These are phyloP conservation scores for Calycina herbarum DNA, from an alignment of 2,329 filamentous ascomycete species.

Conservation along the genomic window DNA sequence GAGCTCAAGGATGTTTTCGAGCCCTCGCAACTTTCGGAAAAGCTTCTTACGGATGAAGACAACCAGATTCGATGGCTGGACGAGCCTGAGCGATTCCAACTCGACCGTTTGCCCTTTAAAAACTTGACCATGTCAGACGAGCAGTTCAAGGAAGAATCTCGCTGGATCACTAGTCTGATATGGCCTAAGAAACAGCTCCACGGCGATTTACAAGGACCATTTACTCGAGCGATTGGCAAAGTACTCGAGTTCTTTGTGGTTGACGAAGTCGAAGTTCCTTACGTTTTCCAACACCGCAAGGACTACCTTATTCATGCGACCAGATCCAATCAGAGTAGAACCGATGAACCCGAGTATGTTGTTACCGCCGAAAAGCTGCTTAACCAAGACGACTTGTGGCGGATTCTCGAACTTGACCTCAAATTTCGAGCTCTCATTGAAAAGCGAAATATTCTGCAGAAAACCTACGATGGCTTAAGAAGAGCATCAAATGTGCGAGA, in stretches of 20 bases:
- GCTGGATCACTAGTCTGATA: constrained; percentile 89
- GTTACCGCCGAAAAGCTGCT: constrained; percentile 84
- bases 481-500: constrained; percentile 64
- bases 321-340: constrained; percentile 62
- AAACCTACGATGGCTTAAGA: constrained; percentile 73
- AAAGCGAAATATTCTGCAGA: constrained; percentile 83
- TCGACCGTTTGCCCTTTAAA: constrained; percentile 86
- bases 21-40: constrained; percentile 89
- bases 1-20: constrained; percentile 98
- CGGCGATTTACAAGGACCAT: constrained; percentile 74
- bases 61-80: constrained; percentile 86
- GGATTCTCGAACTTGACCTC: constrained; percentile 89
- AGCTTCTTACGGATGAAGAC: constrained; percentile 92
- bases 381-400: constrained; percentile 91
- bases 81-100: constrained; percentile 90
- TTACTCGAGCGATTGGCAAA: constrained; percentile 84
- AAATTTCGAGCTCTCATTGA: constrained; percentile 93
- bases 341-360: constrained; percentile 71
- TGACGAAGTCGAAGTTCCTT: constrained; percentile 93
- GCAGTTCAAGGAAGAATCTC: constrained; percentile 84
- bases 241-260: constrained; percentile 94
- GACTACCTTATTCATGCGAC: constrained; percentile 93
- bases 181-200: constrained; percentile 75
- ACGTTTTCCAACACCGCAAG: constrained; percentile 97
- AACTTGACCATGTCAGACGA: constrained; percentile 78